Evolutionary conservation across 345 rosid species (phyloP).

Genomic region (Mallotus nudiflorus): DNA sequence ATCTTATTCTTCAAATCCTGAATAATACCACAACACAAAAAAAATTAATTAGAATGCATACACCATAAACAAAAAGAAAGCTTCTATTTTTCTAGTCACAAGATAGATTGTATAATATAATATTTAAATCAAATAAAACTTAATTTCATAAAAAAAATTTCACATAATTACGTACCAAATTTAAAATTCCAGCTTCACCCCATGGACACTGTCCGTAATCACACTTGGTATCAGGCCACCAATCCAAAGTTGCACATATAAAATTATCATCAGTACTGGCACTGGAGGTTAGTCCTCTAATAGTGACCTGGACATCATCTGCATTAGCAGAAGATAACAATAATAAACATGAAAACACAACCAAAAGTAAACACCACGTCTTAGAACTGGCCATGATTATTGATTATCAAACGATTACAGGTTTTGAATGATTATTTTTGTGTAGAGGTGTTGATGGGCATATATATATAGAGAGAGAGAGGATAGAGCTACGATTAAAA

Average conservation of each 20-base stretch:
- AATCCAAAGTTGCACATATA: slow-evolving; percentile 62
- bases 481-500: no score
- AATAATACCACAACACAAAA: slow-evolving; percentile 1
- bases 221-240: slow-evolving; percentile 63
- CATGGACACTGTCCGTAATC: slow-evolving; percentile 62
- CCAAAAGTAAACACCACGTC: background rate
- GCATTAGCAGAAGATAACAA: background rate
- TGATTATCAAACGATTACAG: background rate
- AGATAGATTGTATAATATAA: no score
- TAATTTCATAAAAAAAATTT: background rate
- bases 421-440: no score
- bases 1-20: slow-evolving; percentile 55
- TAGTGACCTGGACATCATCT: slow-evolving; percentile 29
- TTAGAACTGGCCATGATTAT: background rate
- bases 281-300: slow-evolving; percentile 38
- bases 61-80: no score
- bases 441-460: no score
- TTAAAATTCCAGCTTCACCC: slow-evolving; percentile 51
- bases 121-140: no score
- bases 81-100: no score
- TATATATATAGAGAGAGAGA: no score
- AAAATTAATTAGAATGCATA: no score
- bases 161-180: slow-evolving; percentile 52
- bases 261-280: slow-evolving; percentile 51
- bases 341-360: background rate